Evolutionary conservation across 164 flowering plant genomes (phyloP).

Genomic region (Magnolia kwangsiensis): DNA sequence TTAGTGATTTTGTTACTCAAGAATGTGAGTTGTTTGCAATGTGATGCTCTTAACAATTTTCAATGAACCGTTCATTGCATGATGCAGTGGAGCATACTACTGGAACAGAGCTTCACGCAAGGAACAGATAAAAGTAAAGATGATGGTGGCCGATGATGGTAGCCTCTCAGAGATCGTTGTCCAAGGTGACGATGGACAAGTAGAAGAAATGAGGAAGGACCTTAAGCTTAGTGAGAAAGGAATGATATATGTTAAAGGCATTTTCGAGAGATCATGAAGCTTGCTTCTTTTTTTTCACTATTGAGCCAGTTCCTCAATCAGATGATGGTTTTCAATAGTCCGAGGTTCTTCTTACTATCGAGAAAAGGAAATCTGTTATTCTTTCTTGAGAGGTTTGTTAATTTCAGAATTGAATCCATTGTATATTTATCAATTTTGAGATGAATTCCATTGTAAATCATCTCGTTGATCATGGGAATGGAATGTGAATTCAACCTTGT

Average conservation of each 20-base stretch:
- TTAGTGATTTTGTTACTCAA: neutral
- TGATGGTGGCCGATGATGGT: constrained; percentile 69
- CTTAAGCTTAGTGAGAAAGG: constrained; percentile 86
- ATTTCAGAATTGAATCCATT: neutral
- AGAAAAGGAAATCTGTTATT: neutral
- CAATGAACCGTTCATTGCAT: neutral
- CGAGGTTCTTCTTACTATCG: neutral
- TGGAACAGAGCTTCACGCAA: constrained; percentile 88
- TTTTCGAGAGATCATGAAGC: constrained; percentile 59
- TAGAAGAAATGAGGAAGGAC: constrained; percentile 86
- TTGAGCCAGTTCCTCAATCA: neutral
- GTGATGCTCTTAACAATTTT: neutral
- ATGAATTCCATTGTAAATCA: neutral
- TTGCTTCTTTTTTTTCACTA: too few species aligned
- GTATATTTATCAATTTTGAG: neutral
- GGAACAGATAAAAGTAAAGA: constrained; percentile 88
- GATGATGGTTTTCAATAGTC: neutral
- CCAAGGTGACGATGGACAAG: constrained; percentile 93
- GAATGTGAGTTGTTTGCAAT: neutral
- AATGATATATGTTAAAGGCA: constrained; percentile 93
- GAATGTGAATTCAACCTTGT: too few species aligned
- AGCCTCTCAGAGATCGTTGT: constrained; percentile 71
- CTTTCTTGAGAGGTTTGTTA: neutral
- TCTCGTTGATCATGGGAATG: neutral
- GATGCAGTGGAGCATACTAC: constrained; percentile 73